Conservation (phyloP, 495 filamentous ascomycete genomes). For the Penicillium riverlandense region DNA sequence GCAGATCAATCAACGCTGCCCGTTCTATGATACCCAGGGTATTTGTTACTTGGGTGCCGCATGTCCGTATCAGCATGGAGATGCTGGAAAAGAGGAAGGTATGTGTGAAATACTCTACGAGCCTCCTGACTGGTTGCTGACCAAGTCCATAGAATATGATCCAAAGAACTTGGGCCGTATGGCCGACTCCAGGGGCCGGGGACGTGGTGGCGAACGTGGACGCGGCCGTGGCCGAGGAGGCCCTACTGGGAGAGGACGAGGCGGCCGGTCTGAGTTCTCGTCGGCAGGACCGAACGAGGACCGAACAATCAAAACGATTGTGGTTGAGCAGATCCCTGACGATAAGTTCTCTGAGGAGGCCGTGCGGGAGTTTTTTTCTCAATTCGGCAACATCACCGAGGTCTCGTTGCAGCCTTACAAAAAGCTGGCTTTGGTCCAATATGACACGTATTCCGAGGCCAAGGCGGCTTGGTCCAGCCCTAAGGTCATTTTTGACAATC, state of each 20-base stretch:
- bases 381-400: conserved; percentile 71
- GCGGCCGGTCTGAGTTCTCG: conserved; percentile 61
- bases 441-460: conserved; percentile 62
- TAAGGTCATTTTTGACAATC: conserved; percentile 92
- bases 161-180: conserved; percentile 41
- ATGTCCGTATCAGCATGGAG: conserved; percentile 82
- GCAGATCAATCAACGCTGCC: conserved; percentile 55
- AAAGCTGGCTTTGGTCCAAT: conserved; percentile 76
- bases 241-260: conserved; percentile 40
- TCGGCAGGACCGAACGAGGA: conserved; percentile 69
- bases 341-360: conserved; percentile 70
- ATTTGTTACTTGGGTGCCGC: conserved; percentile 71
- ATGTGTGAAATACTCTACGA: conserved; percentile 7
- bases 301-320: conserved; percentile 68
- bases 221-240: conserved; percentile 44
- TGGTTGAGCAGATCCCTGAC: conserved; percentile 88
- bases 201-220: conserved; percentile 30
- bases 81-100: conserved; percentile 49
- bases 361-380: conserved; percentile 74
- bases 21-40: conserved; percentile 83
- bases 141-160: conserved; percentile 64
- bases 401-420: conserved; percentile 72
- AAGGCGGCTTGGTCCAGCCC: conserved; percentile 82
- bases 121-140: conserved; percentile 8
- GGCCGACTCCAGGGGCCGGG: no score